Base-by-base conservation (phyloP, 75 land plant genomes). In the Pseudotsuga menziesii region DNA sequence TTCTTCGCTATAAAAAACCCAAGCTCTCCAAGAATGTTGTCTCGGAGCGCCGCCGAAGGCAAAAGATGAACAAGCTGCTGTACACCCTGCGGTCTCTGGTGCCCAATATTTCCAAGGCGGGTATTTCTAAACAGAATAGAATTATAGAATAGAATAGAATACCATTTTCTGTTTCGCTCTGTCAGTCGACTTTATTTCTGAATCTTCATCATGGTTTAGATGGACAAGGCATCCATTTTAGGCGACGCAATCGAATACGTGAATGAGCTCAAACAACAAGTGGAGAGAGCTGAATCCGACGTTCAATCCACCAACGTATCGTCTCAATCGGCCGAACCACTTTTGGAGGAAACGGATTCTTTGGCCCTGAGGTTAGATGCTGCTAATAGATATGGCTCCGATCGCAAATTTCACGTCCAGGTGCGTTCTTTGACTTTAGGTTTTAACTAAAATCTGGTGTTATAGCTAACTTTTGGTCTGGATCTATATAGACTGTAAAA, bases 151-250 rank as follows among this genome's bases (percentile, higher is more conserved):
- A 44, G 8, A 0, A 7, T 44, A 41, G 44, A 41, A 5, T 41
- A 41, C 5, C 0, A 44, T 44, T 5, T 1, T 48, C 0, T 48
- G 54, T 11, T 48, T 9, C 2, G 54, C 54, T 48, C 54, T 48
- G 12, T 11, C 54, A 1, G 54, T 48, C 9, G 54, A 48, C 9
- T 48, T 48, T 48, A 48, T 48, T 11, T 2, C 9, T 48, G 9
- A 29, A 12, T 48, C 9, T 48, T 9, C 9, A 12, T 48, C 12
- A 48, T 48, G 54, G 9, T 9, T 48, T 48, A 94, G 97, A 94
- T 94, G 97, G 97, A 94, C 84, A 94, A 92, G 70, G 97, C 91
- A 0, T 94, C 97, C 0, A 94, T 94, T 29, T 79, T 94, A 56
- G 97, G 86, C 26, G 97, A 94, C 78, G 97, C 97, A 0, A 90